Evolutionary conservation across 768 basidiomycete species (phyloP), one percentile per base, ranked within the genome.

Genomic region (Mycena epipterygia): DNA sequence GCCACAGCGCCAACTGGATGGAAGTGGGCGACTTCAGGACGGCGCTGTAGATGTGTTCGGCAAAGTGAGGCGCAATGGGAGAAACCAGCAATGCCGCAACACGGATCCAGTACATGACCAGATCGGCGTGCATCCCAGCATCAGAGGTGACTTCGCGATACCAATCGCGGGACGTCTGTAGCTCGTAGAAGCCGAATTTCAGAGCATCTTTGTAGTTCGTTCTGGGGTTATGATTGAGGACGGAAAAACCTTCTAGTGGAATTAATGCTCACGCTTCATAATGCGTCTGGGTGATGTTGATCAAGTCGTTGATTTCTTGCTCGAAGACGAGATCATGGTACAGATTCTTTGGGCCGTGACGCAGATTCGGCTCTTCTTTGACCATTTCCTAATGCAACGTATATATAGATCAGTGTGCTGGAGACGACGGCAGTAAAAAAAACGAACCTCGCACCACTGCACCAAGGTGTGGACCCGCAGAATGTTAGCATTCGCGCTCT

Each of bases 401-500:
- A 46, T 37, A 5, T 23, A 77, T 23, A n/a, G 21, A 63, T 48
- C 5, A 23, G 71, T 7, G 69, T 14, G 25, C 49, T 44, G 7
- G 35, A 1, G 1, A 16, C 19, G 11, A 42, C 35, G 52, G 55
- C 5, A 67, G 35, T 6, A 53, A 55, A 51, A 46, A 42, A 9
- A 3, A 78, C 87, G 32, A 67, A 95, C 95, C 82, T 97, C 93
- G 75, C 95, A 96, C 97, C 97, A 99, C 5, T 86, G 88, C 73
- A 96, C 85, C 76, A 98, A 83, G 0, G 97, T 99, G 79, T 97
- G 93, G 71, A 99, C 84, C 59, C 98, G 89, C 78, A 99, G 81
- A 78, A 99, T 99, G 71, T 95, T 96, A 14, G 98, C 96, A 79
- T 99, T 99, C 21, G 98, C 98, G 7, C 93, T 94, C 84, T 96